Evolutionary conservation across 139 green algal species (phyloP), one percentile per base, ranked within the genome.

Genomic region (Chlamydomonas sp.): DNA sequence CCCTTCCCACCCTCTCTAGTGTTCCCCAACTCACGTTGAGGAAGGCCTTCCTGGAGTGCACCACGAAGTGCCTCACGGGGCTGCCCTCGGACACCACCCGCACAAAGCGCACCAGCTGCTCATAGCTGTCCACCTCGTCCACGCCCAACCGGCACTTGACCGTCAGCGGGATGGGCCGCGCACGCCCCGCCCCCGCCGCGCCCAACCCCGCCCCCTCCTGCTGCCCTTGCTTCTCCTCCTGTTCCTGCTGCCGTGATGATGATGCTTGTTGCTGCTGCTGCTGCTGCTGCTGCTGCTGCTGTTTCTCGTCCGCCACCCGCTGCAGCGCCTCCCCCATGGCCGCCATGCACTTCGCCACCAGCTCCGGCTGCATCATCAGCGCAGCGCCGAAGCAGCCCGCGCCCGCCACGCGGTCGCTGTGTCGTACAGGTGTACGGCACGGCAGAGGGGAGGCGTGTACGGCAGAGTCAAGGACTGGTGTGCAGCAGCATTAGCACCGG

Each of bases 1-100:
- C 31, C 31, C 31, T 49, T 49, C 31, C 31, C 31, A 49, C 31
- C 31, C 31, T 49, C 31, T 49, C 31, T 49, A 49, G 31, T 49
- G 31, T 49, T 57, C 58, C 80, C 63, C 63, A 2, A 63, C 86
- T 59, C 61, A 88, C 88, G 16, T 96, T 95, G 5, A 99, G 96
- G 57, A 98, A 92, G 88, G 96, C 98, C 92, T 99, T 99, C 83
- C 97, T 94, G 8, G 96, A 93, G 88, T 99, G 97, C 7, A 99
- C 92, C 80, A 99, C 93, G 85, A 99, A 99, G 92, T 99, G 97
- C 18, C 58, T 57, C 14, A 96, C 92, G 5, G 86, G 75, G 14
- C 94, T 94, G 18, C 88, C 63, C 71, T 90, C 86, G 4, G 95
- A 95, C 15, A 99, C 97, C 5, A 85, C 90, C 1, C 31, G 49